phyloP scores from a whole-genome alignment of 139 green algal species.

The Picochlorum sp. region DNA sequence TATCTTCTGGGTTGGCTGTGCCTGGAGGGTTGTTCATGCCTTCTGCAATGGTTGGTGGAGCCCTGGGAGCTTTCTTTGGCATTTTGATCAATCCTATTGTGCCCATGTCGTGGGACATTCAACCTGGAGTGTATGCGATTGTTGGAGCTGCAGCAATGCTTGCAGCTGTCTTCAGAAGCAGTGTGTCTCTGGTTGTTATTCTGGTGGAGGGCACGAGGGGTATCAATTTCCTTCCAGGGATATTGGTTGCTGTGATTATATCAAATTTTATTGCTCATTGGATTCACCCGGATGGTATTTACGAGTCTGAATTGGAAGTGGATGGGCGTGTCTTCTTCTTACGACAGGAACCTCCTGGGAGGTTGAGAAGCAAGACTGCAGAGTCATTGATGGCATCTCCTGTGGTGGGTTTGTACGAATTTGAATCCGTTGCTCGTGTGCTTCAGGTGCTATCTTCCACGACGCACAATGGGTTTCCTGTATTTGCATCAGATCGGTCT shows the following conservation, averaged over 20 bases:
- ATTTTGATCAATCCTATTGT: conserved; percentile 48
- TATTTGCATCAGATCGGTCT: conserved; percentile 24
- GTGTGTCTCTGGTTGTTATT: conserved; percentile 83
- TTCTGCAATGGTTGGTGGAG: conserved; percentile 63
- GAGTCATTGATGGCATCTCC: conserved; percentile 57
- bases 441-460: conserved; percentile 51
- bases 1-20: conserved; percentile 60
- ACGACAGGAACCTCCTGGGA: conserved; percentile 55
- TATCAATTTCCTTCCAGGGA: conserved; percentile 74
- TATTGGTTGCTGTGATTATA: conserved; percentile 74
- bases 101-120: conserved; percentile 42
- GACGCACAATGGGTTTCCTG: conserved; percentile 84
- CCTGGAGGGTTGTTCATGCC: conserved; percentile 90
- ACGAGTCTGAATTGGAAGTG: conserved; percentile 79
- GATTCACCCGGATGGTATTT: conserved; percentile 75
- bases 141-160: conserved; percentile 71
- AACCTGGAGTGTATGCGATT: conserved; percentile 71
- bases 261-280: conserved; percentile 71
- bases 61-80: conserved; percentile 59
- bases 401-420: conserved; percentile 43
- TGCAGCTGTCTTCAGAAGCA: conserved; percentile 76
- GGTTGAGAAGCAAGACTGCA: conserved; percentile 43
- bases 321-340: conserved; percentile 73
- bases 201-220: conserved; percentile 62
- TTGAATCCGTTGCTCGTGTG: conserved; percentile 54